Evolutionary conservation across 495 filamentous ascomycete species (phyloP), one percentile per base, ranked within the genome.

Genomic region (Hypoxylon fragiforme): DNA sequence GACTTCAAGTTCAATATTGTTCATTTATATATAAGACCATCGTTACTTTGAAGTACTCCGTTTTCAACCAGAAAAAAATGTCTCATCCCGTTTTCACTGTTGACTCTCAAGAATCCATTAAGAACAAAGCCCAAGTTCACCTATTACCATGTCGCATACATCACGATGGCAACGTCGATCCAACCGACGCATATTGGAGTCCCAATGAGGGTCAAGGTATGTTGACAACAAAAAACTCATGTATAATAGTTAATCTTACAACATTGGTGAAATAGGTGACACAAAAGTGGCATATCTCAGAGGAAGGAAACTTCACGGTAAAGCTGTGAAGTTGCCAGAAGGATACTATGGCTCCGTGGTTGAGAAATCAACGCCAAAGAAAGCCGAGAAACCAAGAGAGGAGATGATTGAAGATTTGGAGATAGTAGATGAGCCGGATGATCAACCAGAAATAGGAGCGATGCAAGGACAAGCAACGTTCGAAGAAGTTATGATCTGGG

Each of bases 61-160:
- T n/a, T n/a, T n/a, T n/a, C n/a, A n/a, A n/a, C n/a, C n/a, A n/a
- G n/a, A 28, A 13, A 19, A 54, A 49, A 35, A 62, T 62, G 59
- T 28, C 54, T 7, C 38, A 52, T 13, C 48, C 59, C 1, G 9
- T 58, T 15, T 45, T 62, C 14, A 42, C 44, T 6, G 53, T 62
- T 1, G 34, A 57, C 4, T 38, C 59, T 13, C 67, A 51, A 9
- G 55, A 53, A 8, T 22, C 56, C 7, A 43, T 49, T 5, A 39
- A 50, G n/a, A 18, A 55, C 12, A 79, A 80, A 60, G 79, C 78
- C 50, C 86, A 78, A 1, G 85, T 90, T 0, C 87, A 97, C 68
- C 73, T 97, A 32, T 81, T 97, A 14, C 92, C 92, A 5, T 96
- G 91, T 63, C 79, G 81, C 44, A 83, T 97, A 60, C 80, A 92